Percentiles rank a stretch among this genome's conserved stretches.
These are phyloP conservation scores for Fonsecaea nubica DNA, from an alignment of 2,329 filamentous ascomycete genomes.

Conservation along the genomic window DNA sequence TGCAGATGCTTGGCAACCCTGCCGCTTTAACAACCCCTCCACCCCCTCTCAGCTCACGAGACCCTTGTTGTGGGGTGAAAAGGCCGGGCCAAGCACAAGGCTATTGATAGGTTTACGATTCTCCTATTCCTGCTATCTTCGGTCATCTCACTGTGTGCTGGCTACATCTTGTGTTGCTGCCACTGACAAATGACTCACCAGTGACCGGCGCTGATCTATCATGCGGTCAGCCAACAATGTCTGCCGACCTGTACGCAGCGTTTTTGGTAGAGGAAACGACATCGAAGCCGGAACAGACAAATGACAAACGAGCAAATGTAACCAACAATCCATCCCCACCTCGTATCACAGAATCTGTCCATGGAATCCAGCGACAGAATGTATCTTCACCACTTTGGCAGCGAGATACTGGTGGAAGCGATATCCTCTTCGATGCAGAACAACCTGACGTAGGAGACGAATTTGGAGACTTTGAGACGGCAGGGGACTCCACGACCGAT, in stretches of 20 bases:
- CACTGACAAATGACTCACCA: neutral
- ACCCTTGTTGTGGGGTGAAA: neutral
- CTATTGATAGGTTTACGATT: too few species aligned
- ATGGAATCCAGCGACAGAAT: neutral
- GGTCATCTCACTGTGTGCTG: neutral
- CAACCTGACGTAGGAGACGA: conserved; percentile 57
- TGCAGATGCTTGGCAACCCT: conserved; percentile 6
- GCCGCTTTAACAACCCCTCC: neutral
- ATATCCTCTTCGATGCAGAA: conserved; percentile 72
- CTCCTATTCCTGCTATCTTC: too few species aligned
- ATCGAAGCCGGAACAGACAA: neutral
- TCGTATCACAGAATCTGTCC: neutral
- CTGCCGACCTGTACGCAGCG: conserved; percentile 61
- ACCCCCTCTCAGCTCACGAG: neutral
- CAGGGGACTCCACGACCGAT: conserved; percentile 38
- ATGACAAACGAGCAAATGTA: too few species aligned
- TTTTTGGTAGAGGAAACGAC: conserved; percentile 48
- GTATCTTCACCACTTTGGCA: conserved; percentile 30
- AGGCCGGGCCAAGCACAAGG: neutral
- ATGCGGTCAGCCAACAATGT: conserved; percentile 50
- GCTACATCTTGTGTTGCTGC: neutral
- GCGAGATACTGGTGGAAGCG: conserved; percentile 41
- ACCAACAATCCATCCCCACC: neutral
- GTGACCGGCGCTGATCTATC: neutral
- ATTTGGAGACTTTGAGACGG: conserved; percentile 72